Evolutionary conservation across 2,329 filamentous ascomycete genomes (phyloP).

Genomic region (Tympanopsis confertula): DNA sequence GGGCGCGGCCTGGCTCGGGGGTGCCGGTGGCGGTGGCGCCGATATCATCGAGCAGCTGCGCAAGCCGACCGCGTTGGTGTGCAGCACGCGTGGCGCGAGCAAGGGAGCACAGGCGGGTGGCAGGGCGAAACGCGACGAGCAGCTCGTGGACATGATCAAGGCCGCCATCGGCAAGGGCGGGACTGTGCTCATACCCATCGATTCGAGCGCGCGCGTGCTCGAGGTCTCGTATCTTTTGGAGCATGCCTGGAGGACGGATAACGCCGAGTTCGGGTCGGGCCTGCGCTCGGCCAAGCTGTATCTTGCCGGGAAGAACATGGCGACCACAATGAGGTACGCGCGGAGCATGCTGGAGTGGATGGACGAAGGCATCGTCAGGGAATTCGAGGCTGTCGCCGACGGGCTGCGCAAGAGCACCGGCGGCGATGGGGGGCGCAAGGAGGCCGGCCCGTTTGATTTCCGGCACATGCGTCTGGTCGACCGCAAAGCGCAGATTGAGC

Average conservation of each 20-base stretch:
- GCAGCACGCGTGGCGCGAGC: constrained; percentile 73
- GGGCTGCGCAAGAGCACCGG: constrained; percentile 30
- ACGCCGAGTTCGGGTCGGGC: constrained; percentile 34
- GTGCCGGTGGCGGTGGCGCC: constrained; percentile 69
- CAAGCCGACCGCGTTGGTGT: constrained; percentile 86
- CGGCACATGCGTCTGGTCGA: constrained; percentile 75
- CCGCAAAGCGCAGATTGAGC: constrained; percentile 67
- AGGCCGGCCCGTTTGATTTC: constrained; percentile 76
- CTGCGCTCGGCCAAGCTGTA: constrained; percentile 54
- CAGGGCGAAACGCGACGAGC: constrained; percentile 72
- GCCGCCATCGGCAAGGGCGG: constrained; percentile 70
- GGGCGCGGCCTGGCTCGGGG: constrained; percentile 85
- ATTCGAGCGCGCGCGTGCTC: constrained; percentile 87
- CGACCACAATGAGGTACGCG: constrained; percentile 80
- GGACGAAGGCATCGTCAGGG: constrained; percentile 86
- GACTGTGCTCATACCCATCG: constrained; percentile 83
- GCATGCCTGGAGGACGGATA: constrained; percentile 71
- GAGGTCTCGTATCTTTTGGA: constrained; percentile 88
- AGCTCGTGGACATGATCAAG: constrained; percentile 71
- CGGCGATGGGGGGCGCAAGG: constrained; percentile 34
- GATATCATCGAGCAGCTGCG: constrained; percentile 89
- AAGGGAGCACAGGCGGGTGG: constrained; percentile 59
- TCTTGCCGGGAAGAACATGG: constrained; percentile 74
- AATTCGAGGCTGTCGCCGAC: constrained; percentile 67
- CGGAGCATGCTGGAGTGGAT: constrained; percentile 98